A percentile compares a stretch with the other conserved stretches of the same genome.
Evolutionary conservation across 1,139 yeast species (phyloP).

Genomic region (Candida mesenterica): DNA sequence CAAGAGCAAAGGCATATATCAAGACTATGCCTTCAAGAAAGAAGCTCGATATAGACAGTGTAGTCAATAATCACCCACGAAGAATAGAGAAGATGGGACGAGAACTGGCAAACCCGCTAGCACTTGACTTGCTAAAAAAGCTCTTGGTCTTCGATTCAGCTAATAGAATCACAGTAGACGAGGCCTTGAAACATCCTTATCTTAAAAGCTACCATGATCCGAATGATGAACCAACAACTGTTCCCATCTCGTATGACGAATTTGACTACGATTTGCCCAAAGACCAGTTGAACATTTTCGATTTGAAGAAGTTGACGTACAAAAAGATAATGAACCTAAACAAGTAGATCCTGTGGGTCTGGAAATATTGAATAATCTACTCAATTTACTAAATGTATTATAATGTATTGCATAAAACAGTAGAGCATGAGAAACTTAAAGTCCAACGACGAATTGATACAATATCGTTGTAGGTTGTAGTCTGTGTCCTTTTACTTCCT

Average conservation of each 20-base stretch:
- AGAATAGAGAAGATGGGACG: slow-evolving; percentile 10
- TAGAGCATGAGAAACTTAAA: too few relatives aligned
- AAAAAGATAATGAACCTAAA: slow-evolving; percentile 47
- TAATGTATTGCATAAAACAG: too few relatives aligned
- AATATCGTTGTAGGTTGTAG: too few relatives aligned
- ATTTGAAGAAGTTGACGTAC: slow-evolving; percentile 53
- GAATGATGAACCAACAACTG: slow-evolving; percentile 64
- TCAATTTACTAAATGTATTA: too few relatives aligned
- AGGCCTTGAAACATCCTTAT: slow-evolving; percentile 69
- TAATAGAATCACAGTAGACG: slow-evolving; percentile 60
- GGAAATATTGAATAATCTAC: too few relatives aligned
- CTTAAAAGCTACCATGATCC: slow-evolving; percentile 67
- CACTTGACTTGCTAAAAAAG: slow-evolving; percentile 59
- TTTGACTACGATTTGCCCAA: slow-evolving; percentile 62
- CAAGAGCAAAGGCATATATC: slow-evolving; percentile 62
- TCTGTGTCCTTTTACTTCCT: slow-evolving; percentile 55
- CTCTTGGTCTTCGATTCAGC: slow-evolving; percentile 63
- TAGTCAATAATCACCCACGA: slow-evolving; percentile 17
- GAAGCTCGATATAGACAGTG: slow-evolving; percentile 11
- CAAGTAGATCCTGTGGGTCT: too few relatives aligned
- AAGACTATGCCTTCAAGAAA: slow-evolving; percentile 49
- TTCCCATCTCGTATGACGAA: slow-evolving; percentile 20
- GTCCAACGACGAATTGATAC: too few relatives aligned
- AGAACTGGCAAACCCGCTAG: slow-evolving; percentile 46
- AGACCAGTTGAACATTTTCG: slow-evolving; percentile 47